Conservation (phyloP, 768 basidiomycete species). For the Lactarius psammicola region DNA sequence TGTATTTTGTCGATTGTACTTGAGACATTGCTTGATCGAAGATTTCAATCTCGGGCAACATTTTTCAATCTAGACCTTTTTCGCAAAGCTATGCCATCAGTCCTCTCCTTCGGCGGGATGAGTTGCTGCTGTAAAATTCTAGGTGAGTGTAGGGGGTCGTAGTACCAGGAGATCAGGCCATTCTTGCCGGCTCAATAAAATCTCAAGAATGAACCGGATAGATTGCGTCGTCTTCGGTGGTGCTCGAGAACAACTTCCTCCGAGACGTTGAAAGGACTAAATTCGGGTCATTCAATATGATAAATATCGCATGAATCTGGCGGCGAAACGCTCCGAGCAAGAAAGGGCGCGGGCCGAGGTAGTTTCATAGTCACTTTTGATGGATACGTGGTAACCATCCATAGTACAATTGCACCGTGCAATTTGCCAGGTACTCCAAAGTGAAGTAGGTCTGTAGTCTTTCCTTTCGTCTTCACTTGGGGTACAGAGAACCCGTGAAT, state of each 20-base stretch:
- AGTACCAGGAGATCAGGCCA: slow-evolving; percentile 44
- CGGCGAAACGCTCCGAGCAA: slow-evolving; percentile 79
- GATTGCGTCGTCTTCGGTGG: slow-evolving; percentile 69
- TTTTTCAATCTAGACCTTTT: slow-evolving; percentile 48
- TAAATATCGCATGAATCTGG: slow-evolving; percentile 62
- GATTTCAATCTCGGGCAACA: slow-evolving; percentile 63
- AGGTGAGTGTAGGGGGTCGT: slow-evolving; percentile 51
- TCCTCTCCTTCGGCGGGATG: slow-evolving; percentile 38
- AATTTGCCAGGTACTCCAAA: background rate
- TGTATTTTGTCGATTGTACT: slow-evolving; percentile 55
- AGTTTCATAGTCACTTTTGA: slow-evolving; percentile 76
- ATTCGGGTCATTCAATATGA: slow-evolving; percentile 65
- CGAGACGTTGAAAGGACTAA: slow-evolving; percentile 53
- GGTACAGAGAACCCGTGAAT: slow-evolving; percentile 57
- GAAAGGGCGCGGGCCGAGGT: slow-evolving; percentile 77
- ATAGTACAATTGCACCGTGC: slow-evolving; percentile 59
- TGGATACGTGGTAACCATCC: slow-evolving; percentile 60
- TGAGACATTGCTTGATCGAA: slow-evolving; percentile 54
- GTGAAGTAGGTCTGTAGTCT: slow-evolving; percentile 55
- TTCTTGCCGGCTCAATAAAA: slow-evolving; percentile 64
- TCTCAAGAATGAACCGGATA: slow-evolving; percentile 65
- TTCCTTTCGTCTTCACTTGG: slow-evolving; percentile 62
- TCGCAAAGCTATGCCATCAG: slow-evolving; percentile 35
- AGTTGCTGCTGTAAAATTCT: slow-evolving; percentile 50
- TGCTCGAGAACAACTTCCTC: slow-evolving; percentile 66